Evolutionary conservation across 1,284 basidiomycete genomes (phyloP), one percentile per base, ranked within the genome.

Genomic region (Trichosporon inkin): DNA sequence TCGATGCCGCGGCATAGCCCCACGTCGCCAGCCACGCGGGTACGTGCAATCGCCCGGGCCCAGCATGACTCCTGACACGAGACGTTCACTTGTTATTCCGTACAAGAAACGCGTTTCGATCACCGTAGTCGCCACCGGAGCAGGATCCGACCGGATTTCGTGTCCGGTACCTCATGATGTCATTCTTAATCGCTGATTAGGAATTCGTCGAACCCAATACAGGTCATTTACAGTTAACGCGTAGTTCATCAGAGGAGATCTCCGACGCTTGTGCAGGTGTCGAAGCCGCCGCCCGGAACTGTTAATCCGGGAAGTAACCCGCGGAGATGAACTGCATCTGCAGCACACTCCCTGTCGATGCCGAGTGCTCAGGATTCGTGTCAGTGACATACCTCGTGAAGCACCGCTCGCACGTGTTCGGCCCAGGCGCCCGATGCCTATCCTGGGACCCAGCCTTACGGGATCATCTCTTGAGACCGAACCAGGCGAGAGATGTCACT

Each of bases 121-220:
- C 14, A 2, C 22, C 22, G 1, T 28, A 32, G 22, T 49, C 44
- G 44, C 44, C 44, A 49, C 44, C 44, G 3, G 24, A 22, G 2
- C 44, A 49, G 44, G 44, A 28, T 49, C 44, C 44, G 44, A 49
- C 44, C 44, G 44, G 44, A 32, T 49, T 49, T 49, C 19, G 22
- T 8, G 17, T 19, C 44, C 44, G 17, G 24, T 16, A 22, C 22
- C 44, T 28, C n/a, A 28, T 49, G 44, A 49, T 49, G 44, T 49
- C 44, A 49, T 32, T 2, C n/a, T 24, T 49, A 49, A 28, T 28
- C 22, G 22, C 10, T 7, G 11, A 49, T 49, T 49, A 49, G 14
- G 8, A 6, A 5, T 28, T 20, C 10, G 5, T n/a, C n/a, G n/a
- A n/a, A n/a, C n/a, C n/a, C n/a, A 4, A 5, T 41, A 41, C 3